Evolutionary conservation across 202 grass and related monocot species (phyloP), one percentile per base, ranked within the genome.

Genomic region (Panicum hallii): DNA sequence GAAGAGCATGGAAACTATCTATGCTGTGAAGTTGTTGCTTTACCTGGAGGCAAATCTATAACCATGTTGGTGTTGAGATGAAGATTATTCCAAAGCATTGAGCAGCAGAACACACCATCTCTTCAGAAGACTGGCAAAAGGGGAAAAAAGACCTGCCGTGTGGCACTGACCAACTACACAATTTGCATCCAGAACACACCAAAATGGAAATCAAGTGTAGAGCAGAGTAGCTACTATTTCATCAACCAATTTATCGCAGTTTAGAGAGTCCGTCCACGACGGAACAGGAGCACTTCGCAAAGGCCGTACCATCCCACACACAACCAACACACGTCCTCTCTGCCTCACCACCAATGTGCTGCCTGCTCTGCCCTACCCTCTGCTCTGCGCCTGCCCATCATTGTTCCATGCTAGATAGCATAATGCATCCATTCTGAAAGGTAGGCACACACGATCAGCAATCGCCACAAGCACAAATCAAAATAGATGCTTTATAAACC

Each of bases 21-120:
- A 46, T 81, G 36, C 36, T 38, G 36, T 38, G 36, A 38, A 38
- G 4, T 38, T 38, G 36, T 38, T 38, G 36, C 36, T 38, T 38
- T 38, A 38, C 36, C 36, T 38, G 36, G 36, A 38, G 36, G 36
- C 36, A 38, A 38, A 38, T 38, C 77, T 81, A 82, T 82, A 85
- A 72, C 26, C 71, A 44, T 44, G 74, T 44, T 28, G 9, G 1
- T 76, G 4, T 45, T 55, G 15, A 41, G 10, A 26, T 54, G 48
- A 52, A 41, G 2, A 32, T 26, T 22, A 42, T 23, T 30, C 62
- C 38, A 23, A 54, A 78, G 44, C 38, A 45, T 74, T 53, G 64
- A 67, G 1, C 62, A 58, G 26, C 82, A 32, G 67, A n/a, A n/a
- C n/a, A n/a, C n/a, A n/a, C n/a, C 20, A 49, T 36, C 36, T 36